Evolutionary conservation across 306 rosid species (phyloP), one percentile per base, ranked within the genome.

Genomic region (Abrus pulchellus): DNA sequence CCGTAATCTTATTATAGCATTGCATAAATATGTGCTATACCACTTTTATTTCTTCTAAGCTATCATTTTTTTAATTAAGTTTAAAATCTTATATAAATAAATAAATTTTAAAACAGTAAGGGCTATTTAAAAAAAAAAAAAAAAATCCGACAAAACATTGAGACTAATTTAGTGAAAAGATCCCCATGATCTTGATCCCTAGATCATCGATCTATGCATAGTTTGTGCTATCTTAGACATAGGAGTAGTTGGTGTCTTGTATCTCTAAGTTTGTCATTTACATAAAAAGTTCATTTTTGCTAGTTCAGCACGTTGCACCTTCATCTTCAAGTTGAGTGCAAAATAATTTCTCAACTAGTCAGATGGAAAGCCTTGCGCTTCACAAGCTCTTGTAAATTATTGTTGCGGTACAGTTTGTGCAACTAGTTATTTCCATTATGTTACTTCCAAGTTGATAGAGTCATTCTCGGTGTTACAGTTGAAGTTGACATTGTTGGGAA

Each of bases 401-500:
- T 52, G 56, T 27, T 27, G 34, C 32, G 6, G 50, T 7, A 50
- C 64, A 9, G 63, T 7, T 63, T 36, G 52, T 50, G 61, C 9
- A 13, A 75, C 20, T n/a, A 38, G 50, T 27, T 9, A 61, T 75
- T 75, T 60, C 34, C 59, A 75, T 47, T 4, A 60, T 76, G 13
- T 76, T 40, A 36, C 80, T 32, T 76, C 50, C 40, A 44, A 64
- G 65, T 7, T 52, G 65, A 50, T 50, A 49, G 32, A 38, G n/a
- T 33, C 65, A 76, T 76, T 76, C 72, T 61, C 38, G 27, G 2
- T 62, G 61, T 47, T 29, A 30, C 32, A 20, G 2, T 45, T 63
- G 53, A 49, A 65, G 73, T 77, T 66, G 47, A 76, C 80, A 61
- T 75, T 61, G 49, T 56, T 45, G 33, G 9, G 10, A 33, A 14